Base-by-base conservation (phyloP, 768 basidiomycete genomes). In the Hemileccinum impolitum region DNA sequence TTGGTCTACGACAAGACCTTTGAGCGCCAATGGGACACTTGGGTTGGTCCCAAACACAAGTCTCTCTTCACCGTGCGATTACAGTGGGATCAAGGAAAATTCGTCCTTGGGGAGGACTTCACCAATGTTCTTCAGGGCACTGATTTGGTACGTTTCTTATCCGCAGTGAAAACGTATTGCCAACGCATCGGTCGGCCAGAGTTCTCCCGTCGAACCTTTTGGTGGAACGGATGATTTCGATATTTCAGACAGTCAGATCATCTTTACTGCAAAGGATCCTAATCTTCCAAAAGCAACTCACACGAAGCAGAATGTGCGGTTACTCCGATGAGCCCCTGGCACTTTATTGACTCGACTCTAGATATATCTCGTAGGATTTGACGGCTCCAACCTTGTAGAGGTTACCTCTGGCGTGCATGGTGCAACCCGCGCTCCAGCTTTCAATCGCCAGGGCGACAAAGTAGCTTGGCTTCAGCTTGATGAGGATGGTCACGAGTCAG, bases 391-490 rank as follows among this genome's bases (percentile, higher is more conserved):
- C 45, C 79, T 85, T 14, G 72, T 69, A 31, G 86, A 89, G 54
- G 72, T 97, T 40, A 95, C 94, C 0, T 82, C 86, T 11, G 90
- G 92, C 11, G 76, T 77, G 39, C 91, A 94, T 67, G 94, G 90
- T 28, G 94, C 93, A 15, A 85, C 82, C 8, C 82, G 80, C 56
- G 75, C 70, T n/a, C 86, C 91, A 0, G 77, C 80, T 7, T 81
- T 95, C 65, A 88, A 74, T 50, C 68, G 70, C 3, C 69, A 80
- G 39, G 89, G 86, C 0, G 76, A 76, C 42, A 86, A 86, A 65
- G 82, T 81, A 2, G 92, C 88, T 1, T 98, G 94, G 94, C 69
- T 90, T 34, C 89, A 97, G 65, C 78, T 94, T 53, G 82, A 85
- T 44, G 65, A 87, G 61, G 92, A 97, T 57, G 94, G 94, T 2